phyloP scores from a whole-genome alignment of 192 early-diverging fungal genomes.

The Gigaspora rosea region DNA sequence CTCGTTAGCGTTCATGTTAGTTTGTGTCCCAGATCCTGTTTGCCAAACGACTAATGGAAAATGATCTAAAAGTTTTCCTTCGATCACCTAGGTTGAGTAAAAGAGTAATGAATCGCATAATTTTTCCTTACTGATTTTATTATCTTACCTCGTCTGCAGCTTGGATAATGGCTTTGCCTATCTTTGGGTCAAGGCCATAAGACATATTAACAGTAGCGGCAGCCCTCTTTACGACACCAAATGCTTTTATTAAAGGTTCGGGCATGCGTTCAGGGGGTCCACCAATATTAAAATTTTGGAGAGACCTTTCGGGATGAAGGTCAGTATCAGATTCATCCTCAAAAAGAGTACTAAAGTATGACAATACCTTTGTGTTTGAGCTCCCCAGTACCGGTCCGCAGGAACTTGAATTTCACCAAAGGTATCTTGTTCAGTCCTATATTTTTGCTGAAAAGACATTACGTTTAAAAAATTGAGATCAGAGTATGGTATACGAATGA shows the following conservation, averaged over 20 bases:
- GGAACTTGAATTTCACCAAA: constrained; percentile 97
- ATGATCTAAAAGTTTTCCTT: constrained; percentile 89
- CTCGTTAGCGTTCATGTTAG: constrained; percentile 98
- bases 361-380: constrained; percentile 83
- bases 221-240: constrained; percentile 94
- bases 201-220: constrained; percentile 94
- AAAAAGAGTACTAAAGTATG: background rate
- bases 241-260: constrained; percentile 90
- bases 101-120: constrained; percentile 4
- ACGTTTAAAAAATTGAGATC: background rate
- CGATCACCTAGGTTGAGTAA: constrained; percentile 65
- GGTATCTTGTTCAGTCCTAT: constrained; percentile 81
- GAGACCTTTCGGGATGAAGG: constrained; percentile 55
- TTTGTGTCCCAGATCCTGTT: constrained; percentile 97
- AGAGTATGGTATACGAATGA: too few relatives aligned
- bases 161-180: constrained; percentile 86
- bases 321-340: background rate
- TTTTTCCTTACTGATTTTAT: background rate
- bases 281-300: constrained; percentile 98
- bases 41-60: constrained; percentile 99
- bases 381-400: constrained; percentile 94
- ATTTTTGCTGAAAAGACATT: constrained; percentile 53
- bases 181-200: constrained; percentile 77
- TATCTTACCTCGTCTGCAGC: constrained; percentile 78
- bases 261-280: constrained; percentile 93